These are phyloP conservation scores for Chytriomyces sp. DNA, from an alignment of 192 early-diverging fungal species.

Conservation along the genomic window DNA sequence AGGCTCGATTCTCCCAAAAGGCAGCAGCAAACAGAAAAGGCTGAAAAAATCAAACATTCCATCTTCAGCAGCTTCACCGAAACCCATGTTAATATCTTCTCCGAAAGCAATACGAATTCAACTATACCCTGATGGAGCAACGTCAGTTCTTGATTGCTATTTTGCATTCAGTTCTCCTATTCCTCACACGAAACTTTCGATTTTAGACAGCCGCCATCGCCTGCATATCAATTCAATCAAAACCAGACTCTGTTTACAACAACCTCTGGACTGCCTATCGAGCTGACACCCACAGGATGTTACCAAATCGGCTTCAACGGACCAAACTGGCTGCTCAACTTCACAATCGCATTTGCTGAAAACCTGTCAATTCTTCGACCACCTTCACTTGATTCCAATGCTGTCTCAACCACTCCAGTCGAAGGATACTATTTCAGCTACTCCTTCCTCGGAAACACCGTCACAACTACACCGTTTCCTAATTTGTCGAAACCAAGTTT, in stretches of 20 bases:
- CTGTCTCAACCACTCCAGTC: neutral
- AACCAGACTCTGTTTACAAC: slow-evolving; percentile 30
- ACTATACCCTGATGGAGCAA: slow-evolving; percentile 26
- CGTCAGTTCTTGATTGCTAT: neutral
- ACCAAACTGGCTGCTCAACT: slow-evolving; percentile 43
- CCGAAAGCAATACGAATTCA: slow-evolving; percentile 22
- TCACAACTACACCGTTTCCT: slow-evolving; percentile 52
- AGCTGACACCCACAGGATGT: slow-evolving; percentile 47
- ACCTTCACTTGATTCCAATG: neutral
- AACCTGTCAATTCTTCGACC: slow-evolving; percentile 41
- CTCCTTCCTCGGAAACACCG: slow-evolving; percentile 54
- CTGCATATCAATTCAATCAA: slow-evolving; percentile 12
- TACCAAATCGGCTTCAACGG: slow-evolving; percentile 52
- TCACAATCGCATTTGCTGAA: slow-evolving; percentile 61
- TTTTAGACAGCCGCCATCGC: neutral
- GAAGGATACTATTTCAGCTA: slow-evolving; percentile 54
- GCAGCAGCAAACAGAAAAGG: neutral
- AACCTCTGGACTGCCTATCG: slow-evolving; percentile 41
- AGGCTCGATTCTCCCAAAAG: too few relatives aligned
- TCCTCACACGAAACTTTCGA: neutral
- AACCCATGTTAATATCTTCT: neutral
- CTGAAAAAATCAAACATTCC: slow-evolving; percentile 1
- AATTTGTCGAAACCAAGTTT: slow-evolving; percentile 49
- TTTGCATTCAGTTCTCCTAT: neutral
- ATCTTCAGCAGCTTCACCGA: neutral